Base-by-base conservation (phyloP, 176 grass and related monocot species). In the Tuctoria greenei region DNA sequence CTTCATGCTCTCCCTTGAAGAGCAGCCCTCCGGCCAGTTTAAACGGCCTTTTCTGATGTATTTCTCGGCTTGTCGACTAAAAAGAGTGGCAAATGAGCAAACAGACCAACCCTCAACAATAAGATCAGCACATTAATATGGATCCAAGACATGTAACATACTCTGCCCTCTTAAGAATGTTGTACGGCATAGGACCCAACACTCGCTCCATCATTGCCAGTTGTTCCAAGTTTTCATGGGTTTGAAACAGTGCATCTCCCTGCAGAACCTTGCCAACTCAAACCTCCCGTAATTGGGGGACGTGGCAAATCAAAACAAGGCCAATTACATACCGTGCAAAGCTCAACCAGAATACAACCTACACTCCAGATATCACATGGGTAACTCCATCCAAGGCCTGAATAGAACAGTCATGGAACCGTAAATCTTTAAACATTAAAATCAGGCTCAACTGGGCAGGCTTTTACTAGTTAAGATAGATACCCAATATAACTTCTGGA, bases 331-430 rank as follows among this genome's bases (percentile, higher is more conserved):
- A 99, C 95, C 81, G 95, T 88, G 95, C 91, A 99, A 36, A 99
- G 95, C 76, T 99, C 95, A 58, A 92, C 81, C 68, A 99, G 65
- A 65, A 99, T 99, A 86, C 95, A 99, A 24, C 95, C 91, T 35
- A 92, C 79, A 66, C 95, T 98, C 95, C 95, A 98, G 61, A 98
- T 92, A 84, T 98, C 95, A 86, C 95, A 98, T 7, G 89, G 74
- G 74, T 92, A 95, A 66, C 95, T 82, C 95, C 92, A 99, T 67
- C 91, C 89, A 80, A 99, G 91, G 26, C 95, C 95, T 99, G 68
- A 90, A 79, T 21, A 71, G 20, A 83, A 79, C 27, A 23, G 35
- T 37, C 27, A 65, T 14, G 15, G 20, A 59, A 58, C 63, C 15
- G 24, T 64, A 66, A 91, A 61, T 8, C 51, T 66, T 59, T 54